These are phyloP conservation scores for Aspergillus pseudotamarii DNA, from an alignment of 2,329 filamentous ascomycete genomes.

Conservation along the genomic window DNA sequence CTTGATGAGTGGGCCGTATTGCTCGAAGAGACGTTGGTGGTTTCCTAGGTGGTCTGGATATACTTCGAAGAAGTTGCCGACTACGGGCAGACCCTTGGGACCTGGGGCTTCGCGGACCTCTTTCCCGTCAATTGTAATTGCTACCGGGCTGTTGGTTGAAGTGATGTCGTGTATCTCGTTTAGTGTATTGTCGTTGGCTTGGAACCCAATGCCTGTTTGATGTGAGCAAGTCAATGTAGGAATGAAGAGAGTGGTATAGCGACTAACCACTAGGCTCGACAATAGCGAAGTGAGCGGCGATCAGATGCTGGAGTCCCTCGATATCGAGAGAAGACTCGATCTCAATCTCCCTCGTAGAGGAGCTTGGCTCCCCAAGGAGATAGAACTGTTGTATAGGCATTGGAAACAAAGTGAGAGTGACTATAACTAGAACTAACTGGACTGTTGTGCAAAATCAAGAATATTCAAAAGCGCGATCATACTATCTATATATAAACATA, in stretches of 20 bases:
- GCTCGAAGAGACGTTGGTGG: constrained; percentile 57
- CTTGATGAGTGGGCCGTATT: constrained; percentile 56
- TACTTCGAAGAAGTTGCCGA: constrained; percentile 59
- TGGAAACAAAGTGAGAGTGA: background rate
- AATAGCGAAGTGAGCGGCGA: constrained; percentile 30
- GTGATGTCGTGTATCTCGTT: background rate
- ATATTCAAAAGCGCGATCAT: background rate
- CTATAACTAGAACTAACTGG: background rate
- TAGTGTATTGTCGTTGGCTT: background rate
- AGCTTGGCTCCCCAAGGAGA: constrained; percentile 23
- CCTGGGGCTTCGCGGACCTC: constrained; percentile 27
- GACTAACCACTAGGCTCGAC: constrained; percentile 27
- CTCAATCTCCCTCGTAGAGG: constrained; percentile 24
- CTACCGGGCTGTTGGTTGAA: constrained; percentile 10
- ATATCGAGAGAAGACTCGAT: constrained; percentile 22
- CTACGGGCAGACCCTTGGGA: constrained; percentile 32
- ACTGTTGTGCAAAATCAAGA: background rate
- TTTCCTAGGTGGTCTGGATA: constrained; percentile 63
- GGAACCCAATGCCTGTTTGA: background rate
- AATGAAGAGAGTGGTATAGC: background rate
- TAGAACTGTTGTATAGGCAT: constrained; percentile 26
- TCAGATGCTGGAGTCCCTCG: constrained; percentile 22
- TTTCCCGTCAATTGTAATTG: constrained; percentile 31
- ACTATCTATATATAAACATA: background rate
- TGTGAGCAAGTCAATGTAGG: background rate